phyloP scores from a whole-genome alignment of 1,284 basidiomycete genomes.

The Malassezia equina region DNA sequence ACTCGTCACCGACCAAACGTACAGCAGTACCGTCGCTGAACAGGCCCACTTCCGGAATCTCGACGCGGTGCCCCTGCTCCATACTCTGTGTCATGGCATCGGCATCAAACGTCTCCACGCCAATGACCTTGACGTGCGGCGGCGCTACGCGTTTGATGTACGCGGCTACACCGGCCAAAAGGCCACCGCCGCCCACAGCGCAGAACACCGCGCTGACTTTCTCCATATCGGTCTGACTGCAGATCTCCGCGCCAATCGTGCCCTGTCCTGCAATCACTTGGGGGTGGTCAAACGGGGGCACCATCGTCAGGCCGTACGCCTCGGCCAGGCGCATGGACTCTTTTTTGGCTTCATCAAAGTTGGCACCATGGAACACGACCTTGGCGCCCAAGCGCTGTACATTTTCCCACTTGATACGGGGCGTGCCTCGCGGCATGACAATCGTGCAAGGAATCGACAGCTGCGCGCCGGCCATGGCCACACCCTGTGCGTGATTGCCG shows the following conservation, averaged over 20 bases:
- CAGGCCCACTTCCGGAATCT: constrained; percentile 79
- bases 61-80: constrained; percentile 60
- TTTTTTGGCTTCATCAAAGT: constrained; percentile 92
- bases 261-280: constrained; percentile 95
- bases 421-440: constrained; percentile 92
- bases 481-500: constrained; percentile 98
- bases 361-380: constrained; percentile 77
- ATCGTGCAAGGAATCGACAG: constrained; percentile 90
- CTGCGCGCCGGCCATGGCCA: constrained; percentile 78
- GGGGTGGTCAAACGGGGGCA: constrained; percentile 96
- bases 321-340: constrained; percentile 79
- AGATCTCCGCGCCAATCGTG: constrained; percentile 83
- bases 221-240: constrained; percentile 39
- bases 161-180: constrained; percentile 75
- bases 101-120: constrained; percentile 89
- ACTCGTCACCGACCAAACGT: constrained; percentile 87
- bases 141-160: constrained; percentile 89
- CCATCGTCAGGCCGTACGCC: constrained; percentile 70
- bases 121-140: constrained; percentile 70
- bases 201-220: constrained; percentile 75
- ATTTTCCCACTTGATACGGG: constrained; percentile 89
- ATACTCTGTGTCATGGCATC: constrained; percentile 77
- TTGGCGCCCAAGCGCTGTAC: constrained; percentile 86
- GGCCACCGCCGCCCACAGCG: constrained; percentile 83
- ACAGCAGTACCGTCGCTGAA: constrained; percentile 99